Percentiles rank a stretch among this genome's conserved stretches.
Conservation (phyloP, 116 monocot genomes). For the Papilionanthe hybrid region DNA sequence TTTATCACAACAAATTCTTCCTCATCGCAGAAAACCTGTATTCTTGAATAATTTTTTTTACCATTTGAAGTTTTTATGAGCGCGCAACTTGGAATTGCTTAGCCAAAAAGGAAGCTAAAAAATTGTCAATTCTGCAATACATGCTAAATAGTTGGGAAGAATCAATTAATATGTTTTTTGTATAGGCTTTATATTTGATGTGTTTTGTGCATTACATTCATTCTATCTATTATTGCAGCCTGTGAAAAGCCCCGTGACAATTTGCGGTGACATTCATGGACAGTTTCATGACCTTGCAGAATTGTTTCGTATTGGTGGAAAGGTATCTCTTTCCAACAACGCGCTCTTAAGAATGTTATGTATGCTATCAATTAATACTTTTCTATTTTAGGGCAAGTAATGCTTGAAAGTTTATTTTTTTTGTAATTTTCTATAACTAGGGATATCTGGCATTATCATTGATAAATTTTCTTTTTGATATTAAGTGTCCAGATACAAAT, state of each 20-base stretch:
- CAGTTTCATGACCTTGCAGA: slow-evolving; percentile 98
- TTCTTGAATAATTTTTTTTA: neutral
- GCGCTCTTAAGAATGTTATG: neutral
- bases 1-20: neutral
- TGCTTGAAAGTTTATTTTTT: neutral
- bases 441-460: neutral
- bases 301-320: slow-evolving; percentile 89
- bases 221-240: slow-evolving; percentile 47
- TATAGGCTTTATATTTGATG: neutral
- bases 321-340: slow-evolving; percentile 44
- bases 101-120: neutral
- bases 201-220: neutral
- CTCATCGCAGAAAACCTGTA: neutral
- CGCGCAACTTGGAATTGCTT: too few relatives aligned
- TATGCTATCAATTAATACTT: slow-evolving; percentile 1
- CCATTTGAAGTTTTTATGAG: neutral
- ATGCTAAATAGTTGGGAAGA: neutral
- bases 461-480: slow-evolving; percentile 13
- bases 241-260: slow-evolving; percentile 94
- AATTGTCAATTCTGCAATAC: neutral
- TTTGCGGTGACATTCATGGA: slow-evolving; percentile 97
- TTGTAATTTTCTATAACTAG: neutral
- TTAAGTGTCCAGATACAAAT: slow-evolving; percentile 96
- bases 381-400: neutral
- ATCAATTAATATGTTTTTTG: neutral